Evolutionary conservation across 768 basidiomycete genomes (phyloP).

Genomic region (Lenzites betulinus): DNA sequence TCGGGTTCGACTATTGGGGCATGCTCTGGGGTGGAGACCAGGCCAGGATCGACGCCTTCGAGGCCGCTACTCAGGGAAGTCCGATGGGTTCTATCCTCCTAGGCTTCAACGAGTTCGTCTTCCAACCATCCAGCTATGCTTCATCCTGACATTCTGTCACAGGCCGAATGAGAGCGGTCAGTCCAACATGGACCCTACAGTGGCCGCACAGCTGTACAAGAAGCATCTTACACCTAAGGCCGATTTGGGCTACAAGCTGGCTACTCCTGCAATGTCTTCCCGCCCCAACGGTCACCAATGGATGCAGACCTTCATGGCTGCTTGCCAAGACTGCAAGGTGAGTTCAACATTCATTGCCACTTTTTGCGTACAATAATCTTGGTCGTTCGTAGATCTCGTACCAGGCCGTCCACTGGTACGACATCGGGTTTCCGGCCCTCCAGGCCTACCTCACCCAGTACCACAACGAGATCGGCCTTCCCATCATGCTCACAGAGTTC

Average conservation of each 20-base stretch:
- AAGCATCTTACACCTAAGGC: slow-evolving; percentile 61
- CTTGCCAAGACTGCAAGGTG: slow-evolving; percentile 42
- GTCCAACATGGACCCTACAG: slow-evolving; percentile 54
- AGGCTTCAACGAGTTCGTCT: slow-evolving; percentile 74
- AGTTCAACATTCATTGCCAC: not conserved
- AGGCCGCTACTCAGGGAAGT: slow-evolving; percentile 43
- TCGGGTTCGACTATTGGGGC: slow-evolving; percentile 57
- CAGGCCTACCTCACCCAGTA: slow-evolving; percentile 51
- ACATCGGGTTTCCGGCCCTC: slow-evolving; percentile 47
- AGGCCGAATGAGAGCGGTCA: slow-evolving; percentile 73
- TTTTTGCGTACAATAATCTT: not conserved
- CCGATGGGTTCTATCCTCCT: slow-evolving; percentile 53
- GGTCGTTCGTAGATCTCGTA: slow-evolving; percentile 47
- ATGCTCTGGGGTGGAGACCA: slow-evolving; percentile 74
- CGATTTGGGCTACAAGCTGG: slow-evolving; percentile 53
- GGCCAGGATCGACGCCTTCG: slow-evolving; percentile 43
- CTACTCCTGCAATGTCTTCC: slow-evolving; percentile 70
- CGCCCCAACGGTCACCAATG: slow-evolving; percentile 60
- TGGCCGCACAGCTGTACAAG: slow-evolving; percentile 59
- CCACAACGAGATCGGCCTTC: slow-evolving; percentile 43
- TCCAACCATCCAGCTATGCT: slow-evolving; percentile 18
- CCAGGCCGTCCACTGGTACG: slow-evolving; percentile 73
- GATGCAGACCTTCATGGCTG: slow-evolving; percentile 59
- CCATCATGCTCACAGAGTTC: slow-evolving; percentile 69
- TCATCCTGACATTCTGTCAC: slow-evolving; percentile 4